A percentile compares a stretch with the other conserved stretches of the same genome.
Conservation (phyloP, 352 stramenopile species). For the Phytophthora sojae region DNA sequence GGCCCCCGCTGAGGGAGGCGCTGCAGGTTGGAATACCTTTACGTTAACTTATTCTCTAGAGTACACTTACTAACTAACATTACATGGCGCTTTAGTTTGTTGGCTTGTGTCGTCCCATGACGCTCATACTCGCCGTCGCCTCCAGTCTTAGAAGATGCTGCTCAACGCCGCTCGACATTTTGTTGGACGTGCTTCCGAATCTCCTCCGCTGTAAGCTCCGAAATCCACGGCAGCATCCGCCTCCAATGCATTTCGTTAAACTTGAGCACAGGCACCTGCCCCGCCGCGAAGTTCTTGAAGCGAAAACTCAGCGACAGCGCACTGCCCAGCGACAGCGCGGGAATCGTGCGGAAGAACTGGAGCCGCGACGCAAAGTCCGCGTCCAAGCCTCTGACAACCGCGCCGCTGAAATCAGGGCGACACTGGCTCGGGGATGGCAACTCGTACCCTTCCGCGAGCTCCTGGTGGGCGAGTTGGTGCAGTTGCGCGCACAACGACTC, state of each 20-base stretch:
- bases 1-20: constrained; percentile 68
- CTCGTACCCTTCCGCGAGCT: constrained; percentile 48
- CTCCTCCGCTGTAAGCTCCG: constrained; percentile 56
- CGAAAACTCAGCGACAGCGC: constrained; percentile 80
- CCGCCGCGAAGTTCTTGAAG: constrained; percentile 71
- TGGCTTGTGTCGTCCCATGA: too few relatives aligned
- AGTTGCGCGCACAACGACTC: constrained; percentile 34
- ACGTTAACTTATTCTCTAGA: constrained; percentile 22
- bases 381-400: constrained; percentile 40
- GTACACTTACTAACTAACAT: constrained; percentile 32
- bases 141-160: background rate
- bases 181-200: constrained; percentile 57
- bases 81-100: constrained; percentile 13
- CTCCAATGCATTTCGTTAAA: constrained; percentile 90
- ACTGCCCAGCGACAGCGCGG: constrained; percentile 60
- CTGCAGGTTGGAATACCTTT: constrained; percentile 44
- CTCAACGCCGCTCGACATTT: constrained; percentile 26
- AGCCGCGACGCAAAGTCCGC: constrained; percentile 58
- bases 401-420: constrained; percentile 11
- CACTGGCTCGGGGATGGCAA: constrained; percentile 35
- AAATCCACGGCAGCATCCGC: constrained; percentile 86
- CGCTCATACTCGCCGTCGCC: too few relatives aligned
- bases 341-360: constrained; percentile 65
- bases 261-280: constrained; percentile 75
- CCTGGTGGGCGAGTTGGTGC: constrained; percentile 39